A percentile compares a stretch with the other conserved stretches of the same genome.
These are phyloP conservation scores for Anisodus tanguticus DNA, from an alignment of 257 asterid genomes.

Conservation along the genomic window DNA sequence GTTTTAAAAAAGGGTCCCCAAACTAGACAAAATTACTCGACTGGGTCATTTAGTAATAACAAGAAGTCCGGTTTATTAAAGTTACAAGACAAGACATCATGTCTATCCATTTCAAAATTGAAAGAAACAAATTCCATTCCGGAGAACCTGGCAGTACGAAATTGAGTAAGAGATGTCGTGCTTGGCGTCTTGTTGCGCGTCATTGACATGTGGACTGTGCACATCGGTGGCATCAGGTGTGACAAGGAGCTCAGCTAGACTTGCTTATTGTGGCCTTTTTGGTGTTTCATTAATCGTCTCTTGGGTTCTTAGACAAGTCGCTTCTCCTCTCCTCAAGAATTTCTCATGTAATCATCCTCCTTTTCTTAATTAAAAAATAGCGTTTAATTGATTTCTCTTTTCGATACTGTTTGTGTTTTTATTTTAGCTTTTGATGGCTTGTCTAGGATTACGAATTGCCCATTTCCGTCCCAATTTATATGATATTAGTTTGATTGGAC, in stretches of 20 bases:
- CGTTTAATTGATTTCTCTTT: not conserved
- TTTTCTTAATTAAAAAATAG: not conserved
- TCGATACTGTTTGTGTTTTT: not conserved
- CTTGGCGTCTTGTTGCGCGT: conserved; percentile 83
- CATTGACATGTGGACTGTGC: conserved; percentile 95
- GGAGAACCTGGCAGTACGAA: not conserved
- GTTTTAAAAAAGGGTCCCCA: too few relatives aligned
- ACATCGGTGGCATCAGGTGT: conserved; percentile 90
- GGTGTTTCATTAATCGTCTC: conserved; percentile 74
- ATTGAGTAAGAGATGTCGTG: conserved; percentile 65
- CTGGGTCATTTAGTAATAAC: too few relatives aligned
- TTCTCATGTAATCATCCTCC: conserved; percentile 56
- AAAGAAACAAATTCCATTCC: not conserved
- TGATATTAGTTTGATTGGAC: too few relatives aligned
- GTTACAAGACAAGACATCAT: not conserved
- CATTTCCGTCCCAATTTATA: not conserved
- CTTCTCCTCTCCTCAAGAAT: conserved; percentile 69
- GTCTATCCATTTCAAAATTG: too few relatives aligned
- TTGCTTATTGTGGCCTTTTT: conserved; percentile 83
- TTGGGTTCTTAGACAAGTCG: conserved; percentile 90
- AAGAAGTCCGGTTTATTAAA: too few relatives aligned
- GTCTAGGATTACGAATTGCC: not conserved
- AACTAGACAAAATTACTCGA: too few relatives aligned
- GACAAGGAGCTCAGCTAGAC: conserved; percentile 81
- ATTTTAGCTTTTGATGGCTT: not conserved